These are phyloP conservation scores for Russula earlei DNA, from an alignment of 768 basidiomycete species.

Conservation along the genomic window DNA sequence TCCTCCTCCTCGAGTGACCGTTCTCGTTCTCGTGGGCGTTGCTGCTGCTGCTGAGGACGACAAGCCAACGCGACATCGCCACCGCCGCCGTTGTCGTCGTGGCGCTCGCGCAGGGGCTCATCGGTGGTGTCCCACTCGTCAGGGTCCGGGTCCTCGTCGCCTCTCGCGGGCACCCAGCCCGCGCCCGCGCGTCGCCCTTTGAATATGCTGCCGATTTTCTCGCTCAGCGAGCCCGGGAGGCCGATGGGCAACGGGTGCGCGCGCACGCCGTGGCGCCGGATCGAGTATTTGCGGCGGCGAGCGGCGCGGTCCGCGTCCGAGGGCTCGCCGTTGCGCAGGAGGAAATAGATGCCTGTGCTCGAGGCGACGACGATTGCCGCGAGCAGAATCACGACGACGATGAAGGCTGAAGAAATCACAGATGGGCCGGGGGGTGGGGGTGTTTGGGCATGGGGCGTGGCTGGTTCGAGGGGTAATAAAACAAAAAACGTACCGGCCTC, in stretches of 20 bases:
- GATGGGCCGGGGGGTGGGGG: no score
- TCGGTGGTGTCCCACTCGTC: conserved; percentile 14
- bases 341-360: conserved; percentile 44
- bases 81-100: background rate
- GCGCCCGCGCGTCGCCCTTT: conserved; percentile 6
- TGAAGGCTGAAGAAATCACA: conserved; percentile 32
- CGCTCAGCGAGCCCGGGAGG: conserved; percentile 14
- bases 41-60: background rate
- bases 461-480: background rate
- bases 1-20: background rate
- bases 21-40: background rate
- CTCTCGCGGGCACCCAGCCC: conserved; percentile 17
- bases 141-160: background rate
- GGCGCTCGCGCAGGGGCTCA: conserved; percentile 8
- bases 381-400: conserved; percentile 49
- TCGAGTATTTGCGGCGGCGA: conserved; percentile 21
- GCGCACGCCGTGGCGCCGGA: conserved; percentile 5
- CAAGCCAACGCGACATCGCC: background rate
- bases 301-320: conserved; percentile 32
- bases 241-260: conserved; percentile 18
- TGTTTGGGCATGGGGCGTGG: no score
- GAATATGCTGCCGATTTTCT: conserved; percentile 18
- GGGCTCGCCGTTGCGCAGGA: conserved; percentile 43
- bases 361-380: conserved; percentile 43
- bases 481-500: conserved; percentile 15